Evolutionary conservation across 306 rosid species (phyloP).

Genomic region (Castanopsis chinensis): DNA sequence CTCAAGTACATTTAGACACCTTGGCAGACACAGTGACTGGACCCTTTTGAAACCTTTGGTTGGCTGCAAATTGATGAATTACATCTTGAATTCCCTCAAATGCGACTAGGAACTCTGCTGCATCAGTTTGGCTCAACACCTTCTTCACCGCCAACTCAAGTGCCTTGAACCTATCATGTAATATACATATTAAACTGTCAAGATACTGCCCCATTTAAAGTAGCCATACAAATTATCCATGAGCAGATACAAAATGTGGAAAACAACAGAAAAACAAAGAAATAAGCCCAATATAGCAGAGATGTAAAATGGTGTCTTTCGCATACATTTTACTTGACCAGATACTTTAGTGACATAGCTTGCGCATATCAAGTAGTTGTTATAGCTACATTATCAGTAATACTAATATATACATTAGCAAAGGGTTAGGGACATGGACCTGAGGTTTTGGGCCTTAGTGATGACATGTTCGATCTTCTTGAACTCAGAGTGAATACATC

Average conservation of each 20-base stretch:
- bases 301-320: too few species aligned
- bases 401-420: not conserved
- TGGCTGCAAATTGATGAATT: conserved; percentile 35
- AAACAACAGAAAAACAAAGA: too few species aligned
- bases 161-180: conserved; percentile 35
- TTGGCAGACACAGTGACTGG: conserved; percentile 29
- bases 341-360: too few species aligned
- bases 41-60: conserved; percentile 29
- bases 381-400: not conserved
- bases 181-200: not conserved
- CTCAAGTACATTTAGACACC: conserved; percentile 20
- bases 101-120: conserved; percentile 44
- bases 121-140: conserved; percentile 34
- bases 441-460: conserved; percentile 44
- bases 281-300: too few species aligned
- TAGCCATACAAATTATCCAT: too few species aligned
- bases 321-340: too few species aligned
- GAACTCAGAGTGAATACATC: conserved; percentile 35
- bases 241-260: too few species aligned
- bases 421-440: conserved; percentile 19
- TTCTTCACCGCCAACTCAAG: conserved; percentile 44
- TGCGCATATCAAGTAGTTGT: too few species aligned
- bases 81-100: conserved; percentile 46
- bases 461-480: conserved; percentile 42
- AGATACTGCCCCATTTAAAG: too few species aligned